Conservation (phyloP, 2,329 filamentous ascomycete species). For the Colletotrichum sp. region DNA sequence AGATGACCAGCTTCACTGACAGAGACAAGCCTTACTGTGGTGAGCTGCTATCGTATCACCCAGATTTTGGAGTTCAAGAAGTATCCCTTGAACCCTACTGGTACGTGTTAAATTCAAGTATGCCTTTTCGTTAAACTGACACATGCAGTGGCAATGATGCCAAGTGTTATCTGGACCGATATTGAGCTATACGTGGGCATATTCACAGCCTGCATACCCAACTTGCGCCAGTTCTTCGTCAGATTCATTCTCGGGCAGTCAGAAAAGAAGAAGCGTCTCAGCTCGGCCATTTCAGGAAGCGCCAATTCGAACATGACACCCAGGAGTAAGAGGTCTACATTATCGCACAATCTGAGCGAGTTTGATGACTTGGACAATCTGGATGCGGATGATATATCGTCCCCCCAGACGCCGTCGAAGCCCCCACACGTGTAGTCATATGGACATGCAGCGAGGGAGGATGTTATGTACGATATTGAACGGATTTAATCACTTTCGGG, state of each 20-base stretch:
- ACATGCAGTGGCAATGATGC: slow-evolving; percentile 1
- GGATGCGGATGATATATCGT: neutral
- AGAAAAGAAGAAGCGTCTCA: slow-evolving; percentile 7
- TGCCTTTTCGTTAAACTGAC: neutral
- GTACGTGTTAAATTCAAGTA: neutral
- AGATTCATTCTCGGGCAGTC: slow-evolving; percentile 1
- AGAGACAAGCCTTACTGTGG: neutral
- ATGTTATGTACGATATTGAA: neutral
- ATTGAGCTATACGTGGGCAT: slow-evolving; percentile 6
- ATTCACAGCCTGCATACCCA: slow-evolving; percentile 14
- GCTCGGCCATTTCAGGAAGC: neutral
- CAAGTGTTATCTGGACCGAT: neutral
- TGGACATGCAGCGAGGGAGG: neutral
- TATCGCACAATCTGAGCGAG: neutral
- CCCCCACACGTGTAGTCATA: neutral
- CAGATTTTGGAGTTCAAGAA: neutral
- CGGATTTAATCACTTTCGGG: neutral
- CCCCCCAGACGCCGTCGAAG: neutral
- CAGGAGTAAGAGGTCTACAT: neutral
- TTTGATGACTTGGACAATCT: neutral
- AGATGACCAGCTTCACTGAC: neutral
- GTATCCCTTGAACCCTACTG: neutral
- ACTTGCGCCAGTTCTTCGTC: slow-evolving; percentile 14
- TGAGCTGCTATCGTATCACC: neutral
- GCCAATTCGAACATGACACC: neutral